Conservation (phyloP, 495 filamentous ascomycete genomes). For the Barbatosphaeria neglecta region DNA sequence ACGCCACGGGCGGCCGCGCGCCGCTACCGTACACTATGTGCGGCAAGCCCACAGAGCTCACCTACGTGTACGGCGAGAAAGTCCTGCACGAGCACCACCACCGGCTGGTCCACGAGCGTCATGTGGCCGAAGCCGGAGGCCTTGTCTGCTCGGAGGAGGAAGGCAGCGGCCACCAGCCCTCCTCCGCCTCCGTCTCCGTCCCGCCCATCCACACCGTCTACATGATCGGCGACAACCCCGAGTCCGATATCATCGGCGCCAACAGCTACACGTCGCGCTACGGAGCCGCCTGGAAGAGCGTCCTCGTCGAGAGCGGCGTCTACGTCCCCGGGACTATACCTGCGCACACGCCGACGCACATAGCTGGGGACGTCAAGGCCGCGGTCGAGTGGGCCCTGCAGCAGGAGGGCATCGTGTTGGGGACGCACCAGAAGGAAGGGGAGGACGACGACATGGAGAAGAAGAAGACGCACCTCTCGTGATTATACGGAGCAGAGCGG, state of each 20-base stretch:
- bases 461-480: too few species aligned
- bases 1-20: conserved; percentile 44
- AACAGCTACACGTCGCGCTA: conserved; percentile 51
- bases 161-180: not conserved
- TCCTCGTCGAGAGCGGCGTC: conserved; percentile 72
- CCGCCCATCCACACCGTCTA: conserved; percentile 50
- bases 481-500: too few species aligned
- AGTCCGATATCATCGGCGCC: conserved; percentile 65
- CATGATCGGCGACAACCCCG: conserved; percentile 83
- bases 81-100: conserved; percentile 45
- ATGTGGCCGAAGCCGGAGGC: too few species aligned
- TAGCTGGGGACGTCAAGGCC: conserved; percentile 19
- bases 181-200: not conserved
- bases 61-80: conserved; percentile 65
- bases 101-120: conserved; percentile 12
- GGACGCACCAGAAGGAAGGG: too few species aligned
- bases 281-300: conserved; percentile 55
- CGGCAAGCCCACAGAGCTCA: conserved; percentile 62
- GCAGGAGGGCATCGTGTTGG: conserved; percentile 10
- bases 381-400: conserved; percentile 26
- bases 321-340: conserved; percentile 18
- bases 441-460: too few species aligned
- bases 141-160: too few species aligned
- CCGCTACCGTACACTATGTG: conserved; percentile 50
- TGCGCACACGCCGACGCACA: conserved; percentile 14